Evolutionary conservation across 2,329 filamentous ascomycete genomes (phyloP).

Genomic region (Periconia macrospinosa): DNA sequence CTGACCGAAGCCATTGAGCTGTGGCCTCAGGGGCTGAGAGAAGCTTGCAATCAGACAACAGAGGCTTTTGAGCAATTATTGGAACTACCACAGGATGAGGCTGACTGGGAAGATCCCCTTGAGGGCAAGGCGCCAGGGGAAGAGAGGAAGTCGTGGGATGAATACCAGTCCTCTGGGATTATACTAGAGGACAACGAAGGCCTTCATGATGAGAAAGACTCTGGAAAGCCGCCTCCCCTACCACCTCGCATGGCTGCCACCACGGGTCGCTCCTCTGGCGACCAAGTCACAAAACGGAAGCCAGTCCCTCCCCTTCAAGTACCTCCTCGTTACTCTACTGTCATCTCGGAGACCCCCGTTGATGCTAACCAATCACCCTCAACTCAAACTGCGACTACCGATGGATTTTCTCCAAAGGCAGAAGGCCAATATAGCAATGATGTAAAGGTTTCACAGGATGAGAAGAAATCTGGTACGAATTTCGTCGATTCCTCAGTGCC

Average conservation of each 20-base stretch:
- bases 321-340: slow-evolving; percentile 49
- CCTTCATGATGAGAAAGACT: slow-evolving; percentile 13
- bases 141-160: slow-evolving; percentile 31
- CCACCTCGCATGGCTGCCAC: slow-evolving; percentile 39
- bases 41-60: slow-evolving; percentile 44
- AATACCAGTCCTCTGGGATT: slow-evolving; percentile 46
- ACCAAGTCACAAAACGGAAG: slow-evolving; percentile 41
- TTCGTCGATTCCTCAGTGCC: slow-evolving; percentile 29
- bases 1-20: slow-evolving; percentile 51
- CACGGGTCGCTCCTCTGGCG: slow-evolving; percentile 29
- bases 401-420: slow-evolving; percentile 42
- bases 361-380: slow-evolving; percentile 43
- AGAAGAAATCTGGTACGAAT: slow-evolving; percentile 44
- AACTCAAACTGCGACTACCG: slow-evolving; percentile 42
- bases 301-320: slow-evolving; percentile 45
- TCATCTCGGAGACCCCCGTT: slow-evolving; percentile 43
- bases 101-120: slow-evolving; percentile 54
- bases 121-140: slow-evolving; percentile 30
- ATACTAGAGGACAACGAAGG: slow-evolving; percentile 47
- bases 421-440: slow-evolving; percentile 4
- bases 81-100: slow-evolving; percentile 40
- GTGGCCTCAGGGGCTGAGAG: slow-evolving; percentile 48
- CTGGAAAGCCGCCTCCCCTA: slow-evolving; percentile 36
- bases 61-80: slow-evolving; percentile 45
- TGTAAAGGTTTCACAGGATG: slow-evolving; percentile 16